Evolutionary conservation across 163 green algal species (phyloP).

Genomic region (Scenedesmus sp.): DNA sequence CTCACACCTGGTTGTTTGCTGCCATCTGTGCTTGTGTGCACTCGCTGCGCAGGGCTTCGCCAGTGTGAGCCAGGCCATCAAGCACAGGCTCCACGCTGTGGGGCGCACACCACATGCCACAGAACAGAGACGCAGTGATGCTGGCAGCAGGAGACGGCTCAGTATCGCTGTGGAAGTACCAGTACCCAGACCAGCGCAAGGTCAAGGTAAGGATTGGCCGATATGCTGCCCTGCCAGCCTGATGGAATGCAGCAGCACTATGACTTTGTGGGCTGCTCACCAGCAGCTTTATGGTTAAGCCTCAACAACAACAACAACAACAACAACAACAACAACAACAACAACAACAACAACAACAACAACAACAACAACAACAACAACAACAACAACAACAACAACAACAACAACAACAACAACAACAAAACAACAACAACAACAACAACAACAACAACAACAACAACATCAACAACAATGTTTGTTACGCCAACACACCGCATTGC

Average conservation of each 20-base stretch:
- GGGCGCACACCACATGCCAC: conserved; percentile 79
- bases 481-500: too few species aligned
- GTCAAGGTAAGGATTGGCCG: conserved; percentile 64
- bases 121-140: conserved; percentile 92
- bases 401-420: too few species aligned
- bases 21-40: neutral
- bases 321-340: too few species aligned
- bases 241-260: neutral
- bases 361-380: too few species aligned
- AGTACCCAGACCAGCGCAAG: conserved; percentile 87
- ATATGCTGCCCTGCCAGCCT: neutral
- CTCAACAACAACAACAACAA: too few species aligned
- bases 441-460: too few species aligned
- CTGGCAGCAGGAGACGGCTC: conserved; percentile 83
- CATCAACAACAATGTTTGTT: too few species aligned
- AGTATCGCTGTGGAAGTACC: conserved; percentile 90
- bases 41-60: conserved; percentile 79
- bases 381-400: too few species aligned
- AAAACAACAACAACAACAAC: too few species aligned
- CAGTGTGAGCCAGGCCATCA: conserved; percentile 39
- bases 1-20: neutral
- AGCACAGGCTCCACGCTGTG: conserved; percentile 68
- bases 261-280: too few species aligned
- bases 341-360: too few species aligned
- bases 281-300: too few species aligned